Base-by-base conservation (phyloP, 495 filamentous ascomycete genomes). In the Xylaria grammica region DNA sequence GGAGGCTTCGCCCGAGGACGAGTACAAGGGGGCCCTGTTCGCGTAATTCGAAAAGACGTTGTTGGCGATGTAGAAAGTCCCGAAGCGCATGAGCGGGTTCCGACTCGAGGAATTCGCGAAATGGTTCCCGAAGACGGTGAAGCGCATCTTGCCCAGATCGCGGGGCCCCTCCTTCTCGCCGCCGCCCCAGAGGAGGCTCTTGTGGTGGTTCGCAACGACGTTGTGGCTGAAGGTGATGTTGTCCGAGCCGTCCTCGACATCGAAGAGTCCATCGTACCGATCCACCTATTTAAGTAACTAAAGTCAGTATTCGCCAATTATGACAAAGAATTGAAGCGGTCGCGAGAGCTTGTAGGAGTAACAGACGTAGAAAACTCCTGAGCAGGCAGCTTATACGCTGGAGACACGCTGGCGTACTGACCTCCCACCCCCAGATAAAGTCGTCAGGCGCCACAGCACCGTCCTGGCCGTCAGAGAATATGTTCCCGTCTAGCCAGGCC, bases 221-320 rank as follows among this genome's bases (percentile, higher is more conserved):
- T 68, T 70, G 38, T 70, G 68, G 29, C 65, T 68, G 50, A 70
- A 68, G 20, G 68, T 70, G 32, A 70, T 65, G 11, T 65, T 57
- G 45, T 69, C 68, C 0, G 65, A 60, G 27, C 68, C 68, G 53
- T 68, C 68, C 27, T 68, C 65, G 38, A 58, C 55, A 29, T 69
- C 68, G 44, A 70, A 65, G 9, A 70, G 62, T 0, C 68, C 68
- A 26, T 69, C 68, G 46, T 61, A 68, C 13, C 62, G 53, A 22
- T 69, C 68, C 0, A 69, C 45, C 1, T n/a, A n/a, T 36, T 5
- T 36, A 36, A 11, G 4, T 36, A 11, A 11, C 32, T 11, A 4
- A 11, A 36, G 32, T 36, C 32, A 36, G 32, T 11, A 36, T 5
- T 36, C 11, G 5, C 11, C 11, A 4, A 5, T 36, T 11, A 36